Conservation (phyloP, 768 basidiomycete species). For the Chalciporus pseudorubinellus region DNA sequence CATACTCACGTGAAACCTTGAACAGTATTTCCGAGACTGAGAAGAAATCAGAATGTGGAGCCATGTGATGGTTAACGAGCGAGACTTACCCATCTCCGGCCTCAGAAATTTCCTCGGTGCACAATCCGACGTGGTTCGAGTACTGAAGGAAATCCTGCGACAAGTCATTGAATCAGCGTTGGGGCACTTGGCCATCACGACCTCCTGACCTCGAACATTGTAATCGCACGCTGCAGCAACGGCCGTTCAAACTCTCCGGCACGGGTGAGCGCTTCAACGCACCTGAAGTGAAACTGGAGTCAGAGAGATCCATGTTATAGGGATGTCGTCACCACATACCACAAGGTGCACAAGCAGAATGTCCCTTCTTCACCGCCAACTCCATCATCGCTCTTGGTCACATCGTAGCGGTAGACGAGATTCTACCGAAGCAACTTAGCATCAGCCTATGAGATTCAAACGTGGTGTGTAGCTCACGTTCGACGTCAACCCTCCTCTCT, state of each 20-base stretch:
- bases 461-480: too few relatives aligned
- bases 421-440: conserved; percentile 43
- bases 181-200: not conserved
- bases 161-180: not conserved
- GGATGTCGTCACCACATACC: conserved; percentile 40
- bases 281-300: conserved; percentile 42
- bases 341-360: conserved; percentile 85
- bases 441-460: not conserved
- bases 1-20: conserved; percentile 82
- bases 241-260: conserved; percentile 75
- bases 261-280: conserved; percentile 84
- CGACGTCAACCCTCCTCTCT: conserved; percentile 87
- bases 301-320: not conserved
- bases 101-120: conserved; percentile 82
- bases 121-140: conserved; percentile 84
- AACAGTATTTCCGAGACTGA: conserved; percentile 80
- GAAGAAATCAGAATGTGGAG: conserved; percentile 1
- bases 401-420: conserved; percentile 89
- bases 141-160: conserved; percentile 73
- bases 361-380: conserved; percentile 96
- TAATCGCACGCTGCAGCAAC: conserved; percentile 63
- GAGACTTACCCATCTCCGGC: conserved; percentile 73
- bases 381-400: conserved; percentile 81
- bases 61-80: not conserved
- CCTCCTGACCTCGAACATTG: conserved; percentile 82